These are phyloP conservation scores for Candida argentea DNA, from an alignment of 805 yeast species.

Conservation along the genomic window DNA sequence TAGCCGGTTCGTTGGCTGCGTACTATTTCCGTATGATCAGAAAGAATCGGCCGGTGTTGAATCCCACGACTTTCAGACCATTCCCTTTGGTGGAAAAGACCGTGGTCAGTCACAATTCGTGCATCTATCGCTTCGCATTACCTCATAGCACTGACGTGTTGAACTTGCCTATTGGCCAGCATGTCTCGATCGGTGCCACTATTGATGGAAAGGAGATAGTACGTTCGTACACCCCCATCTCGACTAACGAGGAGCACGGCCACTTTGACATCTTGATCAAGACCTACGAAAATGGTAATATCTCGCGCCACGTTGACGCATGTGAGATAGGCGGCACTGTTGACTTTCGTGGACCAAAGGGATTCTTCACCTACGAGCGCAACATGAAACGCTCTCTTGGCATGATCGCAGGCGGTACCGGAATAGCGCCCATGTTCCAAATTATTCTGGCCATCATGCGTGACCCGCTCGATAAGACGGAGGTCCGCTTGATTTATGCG, in stretches of 20 bases:
- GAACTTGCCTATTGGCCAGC: slow-evolving; percentile 93
- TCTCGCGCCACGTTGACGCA: slow-evolving; percentile 63
- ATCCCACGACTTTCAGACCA: slow-evolving; percentile 57
- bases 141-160: slow-evolving; percentile 65
- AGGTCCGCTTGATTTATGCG: slow-evolving; percentile 69
- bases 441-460: slow-evolving; percentile 70
- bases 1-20: slow-evolving; percentile 20
- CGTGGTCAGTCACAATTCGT: slow-evolving; percentile 68
- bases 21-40: slow-evolving; percentile 25
- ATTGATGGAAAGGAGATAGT: slow-evolving; percentile 73
- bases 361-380: slow-evolving; percentile 73
- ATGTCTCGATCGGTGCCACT: slow-evolving; percentile 66
- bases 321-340: slow-evolving; percentile 72
- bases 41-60: slow-evolving; percentile 43
- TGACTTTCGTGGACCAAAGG: slow-evolving; percentile 84
- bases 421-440: slow-evolving; percentile 94
- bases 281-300: slow-evolving; percentile 76
- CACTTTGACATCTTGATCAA: slow-evolving; percentile 79
- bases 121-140: slow-evolving; percentile 73
- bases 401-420: slow-evolving; percentile 97
- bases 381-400: slow-evolving; percentile 65
- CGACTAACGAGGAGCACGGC: slow-evolving; percentile 71
- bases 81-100: slow-evolving; percentile 77
- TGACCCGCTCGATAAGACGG: slow-evolving; percentile 72
- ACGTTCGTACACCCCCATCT: slow-evolving; percentile 85